Evolutionary conservation across 2,329 filamentous ascomycete genomes (phyloP).

Genomic region (Westerdykella sp.): DNA sequence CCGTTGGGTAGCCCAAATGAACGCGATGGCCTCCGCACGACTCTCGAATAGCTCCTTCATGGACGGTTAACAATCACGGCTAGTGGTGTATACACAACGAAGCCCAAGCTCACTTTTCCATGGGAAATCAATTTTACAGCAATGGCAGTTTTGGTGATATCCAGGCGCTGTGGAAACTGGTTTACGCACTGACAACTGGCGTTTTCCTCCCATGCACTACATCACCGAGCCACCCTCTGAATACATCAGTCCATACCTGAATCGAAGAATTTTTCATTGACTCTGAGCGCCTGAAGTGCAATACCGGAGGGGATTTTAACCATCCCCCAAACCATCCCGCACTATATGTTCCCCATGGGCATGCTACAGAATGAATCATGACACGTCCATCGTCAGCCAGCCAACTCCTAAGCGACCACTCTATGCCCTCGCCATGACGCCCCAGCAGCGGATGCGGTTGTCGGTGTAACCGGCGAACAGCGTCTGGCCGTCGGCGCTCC

Average conservation of each 20-base stretch:
- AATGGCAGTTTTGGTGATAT: too few species aligned
- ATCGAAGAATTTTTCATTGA: slow-evolving; percentile 41
- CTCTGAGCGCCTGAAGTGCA: slow-evolving; percentile 40
- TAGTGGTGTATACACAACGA: too few species aligned
- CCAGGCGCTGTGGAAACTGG: too few species aligned
- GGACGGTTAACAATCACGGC: too few species aligned
- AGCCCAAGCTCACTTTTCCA: too few species aligned
- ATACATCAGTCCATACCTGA: slow-evolving; percentile 12
- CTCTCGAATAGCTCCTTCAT: too few species aligned
- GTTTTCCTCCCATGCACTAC: too few species aligned
- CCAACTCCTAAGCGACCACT: slow-evolving; percentile 17
- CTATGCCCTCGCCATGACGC: slow-evolving; percentile 39
- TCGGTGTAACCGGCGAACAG: slow-evolving; percentile 99
- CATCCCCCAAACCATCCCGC: slow-evolving; percentile 31
- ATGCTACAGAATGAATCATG: slow-evolving; percentile 37
- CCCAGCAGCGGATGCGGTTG: slow-evolving; percentile 61
- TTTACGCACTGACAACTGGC: too few species aligned
- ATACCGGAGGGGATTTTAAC: slow-evolving; percentile 32
- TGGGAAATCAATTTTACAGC: too few species aligned
- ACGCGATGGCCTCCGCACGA: too few species aligned
- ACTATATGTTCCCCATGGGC: slow-evolving; percentile 33
- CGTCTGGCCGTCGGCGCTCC: slow-evolving; percentile 97
- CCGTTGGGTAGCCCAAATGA: too few species aligned
- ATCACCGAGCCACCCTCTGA: background rate
- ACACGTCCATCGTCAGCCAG: slow-evolving; percentile 26